phyloP scores from a whole-genome alignment of 768 basidiomycete species.

The Psilocybe sp. region DNA sequence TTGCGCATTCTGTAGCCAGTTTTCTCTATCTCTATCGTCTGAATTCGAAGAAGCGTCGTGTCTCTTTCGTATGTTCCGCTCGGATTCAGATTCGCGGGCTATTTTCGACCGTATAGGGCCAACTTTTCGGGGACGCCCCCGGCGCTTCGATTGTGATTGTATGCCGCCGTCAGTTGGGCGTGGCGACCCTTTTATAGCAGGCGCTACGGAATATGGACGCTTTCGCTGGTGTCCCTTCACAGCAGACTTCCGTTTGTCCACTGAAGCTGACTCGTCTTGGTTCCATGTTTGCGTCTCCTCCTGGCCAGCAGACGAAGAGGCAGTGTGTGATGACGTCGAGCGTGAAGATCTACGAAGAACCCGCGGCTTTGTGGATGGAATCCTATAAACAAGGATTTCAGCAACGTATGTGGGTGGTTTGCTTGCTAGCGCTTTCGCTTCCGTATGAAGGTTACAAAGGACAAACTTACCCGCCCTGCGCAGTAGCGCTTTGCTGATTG shows the following conservation, averaged over 20 bases:
- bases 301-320: constrained; percentile 2
- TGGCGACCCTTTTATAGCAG: constrained; percentile 9
- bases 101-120: constrained; percentile 5
- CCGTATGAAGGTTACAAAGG: neutral
- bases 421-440: neutral
- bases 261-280: no score
- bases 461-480: neutral
- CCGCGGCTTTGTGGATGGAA: constrained; percentile 5
- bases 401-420: neutral
- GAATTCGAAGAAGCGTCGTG: no score
- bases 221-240: no score
- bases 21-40: no score
- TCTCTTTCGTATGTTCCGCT: no score
- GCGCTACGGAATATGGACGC: constrained; percentile 6
- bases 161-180: no score
- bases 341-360: constrained; percentile 7
- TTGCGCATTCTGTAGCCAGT: no score
- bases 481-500: neutral
- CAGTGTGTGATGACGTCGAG: constrained; percentile 9
- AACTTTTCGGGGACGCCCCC: neutral
- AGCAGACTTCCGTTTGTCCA: no score
- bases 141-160: no score
- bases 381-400: constrained; percentile 7
- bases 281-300: constrained; percentile 3
- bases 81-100: constrained; percentile 1